Percentiles rank a stretch among this genome's conserved stretches.
phyloP scores from a whole-genome alignment of 2,329 filamentous ascomycete species.

The Cladorrhinum sp. region DNA sequence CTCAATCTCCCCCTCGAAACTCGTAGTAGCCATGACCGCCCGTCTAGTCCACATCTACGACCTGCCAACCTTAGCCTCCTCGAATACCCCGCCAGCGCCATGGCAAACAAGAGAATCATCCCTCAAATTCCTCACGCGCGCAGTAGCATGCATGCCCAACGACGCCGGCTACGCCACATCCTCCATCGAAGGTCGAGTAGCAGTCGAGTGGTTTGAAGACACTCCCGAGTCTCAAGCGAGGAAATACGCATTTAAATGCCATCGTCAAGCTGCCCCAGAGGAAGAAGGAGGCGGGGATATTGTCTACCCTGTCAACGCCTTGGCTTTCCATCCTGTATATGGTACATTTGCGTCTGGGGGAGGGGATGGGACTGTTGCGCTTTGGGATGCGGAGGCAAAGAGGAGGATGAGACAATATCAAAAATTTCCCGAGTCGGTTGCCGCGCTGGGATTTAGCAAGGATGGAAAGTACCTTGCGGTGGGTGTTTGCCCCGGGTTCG shows the following conservation, averaged over 20 bases:
- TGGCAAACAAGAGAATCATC: constrained; percentile 94
- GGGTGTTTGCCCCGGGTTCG: constrained; percentile 80
- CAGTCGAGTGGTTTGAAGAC: constrained; percentile 97
- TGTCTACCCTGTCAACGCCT: constrained; percentile 86
- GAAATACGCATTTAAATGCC: constrained; percentile 99
- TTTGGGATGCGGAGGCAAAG: constrained; percentile 93
- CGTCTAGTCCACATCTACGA: constrained; percentile 96
- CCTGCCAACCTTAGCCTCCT: constrained; percentile 57
- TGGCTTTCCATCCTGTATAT: constrained; percentile 79
- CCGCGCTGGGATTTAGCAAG: constrained; percentile 70
- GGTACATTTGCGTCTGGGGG: constrained; percentile 88
- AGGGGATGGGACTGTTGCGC: constrained; percentile 84
- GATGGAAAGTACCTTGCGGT: constrained; percentile 78
- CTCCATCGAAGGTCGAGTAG: constrained; percentile 91
- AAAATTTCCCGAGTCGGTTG: constrained; percentile 74
- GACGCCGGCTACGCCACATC: constrained; percentile 90
- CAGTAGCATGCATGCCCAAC: constrained; percentile 93
- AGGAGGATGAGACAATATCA: constrained; percentile 86
- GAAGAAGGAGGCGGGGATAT: constrained; percentile 67
- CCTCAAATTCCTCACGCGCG: constrained; percentile 92
- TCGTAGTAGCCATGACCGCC: constrained; percentile 93
- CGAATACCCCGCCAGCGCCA: constrained; percentile 40
- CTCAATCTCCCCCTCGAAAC: constrained; percentile 70
- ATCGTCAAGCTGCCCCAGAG: constrained; percentile 69
- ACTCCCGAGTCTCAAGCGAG: constrained; percentile 80